Percentiles rank a stretch among this genome's conserved stretches.
phyloP scores from a whole-genome alignment of 1,284 basidiomycete genomes.

The Apiotrichum domesticum region DNA sequence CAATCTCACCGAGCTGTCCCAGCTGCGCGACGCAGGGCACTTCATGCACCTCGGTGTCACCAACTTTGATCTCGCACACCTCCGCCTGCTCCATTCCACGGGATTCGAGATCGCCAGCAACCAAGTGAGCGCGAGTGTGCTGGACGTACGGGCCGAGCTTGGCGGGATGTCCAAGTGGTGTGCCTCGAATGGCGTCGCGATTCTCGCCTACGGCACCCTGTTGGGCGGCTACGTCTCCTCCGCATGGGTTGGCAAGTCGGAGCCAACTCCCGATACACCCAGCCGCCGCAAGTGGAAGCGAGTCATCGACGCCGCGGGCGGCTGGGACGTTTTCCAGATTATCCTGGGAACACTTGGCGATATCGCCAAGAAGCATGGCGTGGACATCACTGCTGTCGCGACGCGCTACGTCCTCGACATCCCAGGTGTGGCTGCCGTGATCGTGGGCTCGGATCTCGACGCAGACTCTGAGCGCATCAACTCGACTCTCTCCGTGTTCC shows the following conservation, averaged over 20 bases:
- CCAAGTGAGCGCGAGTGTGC: slow-evolving; percentile 19
- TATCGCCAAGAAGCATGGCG: slow-evolving; percentile 14
- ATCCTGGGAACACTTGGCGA: slow-evolving; percentile 8
- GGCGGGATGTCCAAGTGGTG: slow-evolving; percentile 15
- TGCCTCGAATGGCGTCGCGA: slow-evolving; percentile 5
- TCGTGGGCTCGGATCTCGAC: slow-evolving; percentile 4
- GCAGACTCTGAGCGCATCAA: neutral
- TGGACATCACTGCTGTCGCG: slow-evolving; percentile 14
- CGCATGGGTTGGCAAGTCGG: slow-evolving; percentile 14
- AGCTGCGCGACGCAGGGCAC: slow-evolving; percentile 2
- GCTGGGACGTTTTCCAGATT: slow-evolving; percentile 17
- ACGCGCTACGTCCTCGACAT: slow-evolving; percentile 14
- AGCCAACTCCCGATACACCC: neutral
- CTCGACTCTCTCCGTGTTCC: neutral
- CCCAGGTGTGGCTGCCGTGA: slow-evolving; percentile 12
- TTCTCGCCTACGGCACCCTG: slow-evolving; percentile 18
- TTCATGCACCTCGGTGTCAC: slow-evolving; percentile 13
- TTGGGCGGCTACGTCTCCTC: slow-evolving; percentile 19
- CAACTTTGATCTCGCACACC: slow-evolving; percentile 20
- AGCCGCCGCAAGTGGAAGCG: slow-evolving; percentile 17
- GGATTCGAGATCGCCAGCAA: slow-evolving; percentile 17
- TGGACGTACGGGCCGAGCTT: slow-evolving; percentile 18
- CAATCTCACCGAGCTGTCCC: slow-evolving; percentile 6
- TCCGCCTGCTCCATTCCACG: slow-evolving; percentile 12
- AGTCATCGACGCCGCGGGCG: slow-evolving; percentile 18